Percentiles rank a stretch among this genome's conserved stretches.
Evolutionary conservation across 306 rosid species (phyloP).

Genomic region (Corylus avellana): DNA sequence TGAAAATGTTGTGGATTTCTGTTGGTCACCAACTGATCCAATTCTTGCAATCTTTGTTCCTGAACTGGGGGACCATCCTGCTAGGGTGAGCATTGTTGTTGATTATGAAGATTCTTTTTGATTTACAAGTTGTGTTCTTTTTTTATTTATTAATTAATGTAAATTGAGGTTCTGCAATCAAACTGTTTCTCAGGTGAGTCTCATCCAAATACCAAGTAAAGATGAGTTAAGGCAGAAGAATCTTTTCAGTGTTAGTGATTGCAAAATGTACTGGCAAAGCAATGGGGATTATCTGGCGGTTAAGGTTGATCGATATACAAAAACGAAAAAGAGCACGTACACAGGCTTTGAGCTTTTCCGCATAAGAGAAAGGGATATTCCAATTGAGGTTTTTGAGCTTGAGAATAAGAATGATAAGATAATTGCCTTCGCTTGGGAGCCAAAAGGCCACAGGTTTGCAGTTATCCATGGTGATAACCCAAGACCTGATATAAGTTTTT

Average conservation of each 20-base stretch:
- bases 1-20: conserved; percentile 84
- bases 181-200: conserved; percentile 62
- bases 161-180: conserved; percentile 14
- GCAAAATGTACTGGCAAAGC: conserved; percentile 88
- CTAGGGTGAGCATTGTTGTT: conserved; percentile 55
- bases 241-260: conserved; percentile 76
- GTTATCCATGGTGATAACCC: conserved; percentile 78
- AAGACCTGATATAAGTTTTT: conserved; percentile 67
- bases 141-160: neutral
- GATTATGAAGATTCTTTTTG: neutral
- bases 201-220: conserved; percentile 80
- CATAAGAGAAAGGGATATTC: conserved; percentile 68
- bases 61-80: conserved; percentile 90
- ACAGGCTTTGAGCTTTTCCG: conserved; percentile 80
- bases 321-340: conserved; percentile 69
- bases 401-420: conserved; percentile 78
- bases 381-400: conserved; percentile 71
- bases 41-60: conserved; percentile 89
- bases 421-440: conserved; percentile 77
- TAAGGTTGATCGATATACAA: conserved; percentile 71
- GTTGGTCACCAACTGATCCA: conserved; percentile 94
- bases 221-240: conserved; percentile 81
- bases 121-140: neutral
- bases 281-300: conserved; percentile 82
- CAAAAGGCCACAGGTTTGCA: conserved; percentile 75